These are phyloP conservation scores for Pelargonium australe DNA, from an alignment of 441 rosid genomes.

Conservation along the genomic window DNA sequence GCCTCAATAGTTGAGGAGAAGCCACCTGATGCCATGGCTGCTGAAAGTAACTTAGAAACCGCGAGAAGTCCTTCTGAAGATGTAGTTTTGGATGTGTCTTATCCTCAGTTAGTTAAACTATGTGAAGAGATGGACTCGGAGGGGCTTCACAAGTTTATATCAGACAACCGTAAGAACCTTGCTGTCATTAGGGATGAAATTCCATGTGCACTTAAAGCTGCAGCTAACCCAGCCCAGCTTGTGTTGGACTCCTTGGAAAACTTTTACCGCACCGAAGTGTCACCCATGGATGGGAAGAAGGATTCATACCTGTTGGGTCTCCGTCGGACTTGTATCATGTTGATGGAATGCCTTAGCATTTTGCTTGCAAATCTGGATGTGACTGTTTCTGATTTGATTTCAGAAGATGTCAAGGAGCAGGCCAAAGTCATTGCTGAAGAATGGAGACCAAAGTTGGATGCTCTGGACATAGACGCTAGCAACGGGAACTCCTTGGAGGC, in stretches of 20 bases:
- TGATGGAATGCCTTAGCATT: constrained; percentile 90
- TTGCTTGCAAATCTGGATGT: constrained; percentile 47
- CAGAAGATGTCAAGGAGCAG: constrained; percentile 52
- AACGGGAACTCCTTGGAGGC: constrained; percentile 98
- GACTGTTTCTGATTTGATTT: constrained; percentile 46
- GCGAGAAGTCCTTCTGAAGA: constrained; percentile 38
- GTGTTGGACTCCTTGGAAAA: constrained; percentile 76
- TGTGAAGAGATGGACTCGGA: constrained; percentile 80
- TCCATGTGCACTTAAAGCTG: constrained; percentile 73
- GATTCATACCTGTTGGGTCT: constrained; percentile 77
- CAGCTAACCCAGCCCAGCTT: constrained; percentile 67
- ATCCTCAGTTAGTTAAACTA: constrained; percentile 63
- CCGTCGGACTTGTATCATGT: constrained; percentile 92
- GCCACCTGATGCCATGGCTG: constrained; percentile 36
- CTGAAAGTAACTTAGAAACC: constrained; percentile 45
- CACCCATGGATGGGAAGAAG: constrained; percentile 71
- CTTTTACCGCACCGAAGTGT: constrained; percentile 57
- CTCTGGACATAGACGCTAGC: constrained; percentile 72
- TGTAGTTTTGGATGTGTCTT: constrained; percentile 53
- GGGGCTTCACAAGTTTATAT: constrained; percentile 86
- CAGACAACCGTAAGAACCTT: constrained; percentile 96
- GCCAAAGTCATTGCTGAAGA: constrained; percentile 73
- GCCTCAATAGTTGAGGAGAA: constrained; percentile 32
- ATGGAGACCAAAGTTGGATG: constrained; percentile 82
- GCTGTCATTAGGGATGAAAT: constrained; percentile 76